Base-by-base conservation (phyloP, 83 land plant genomes). In the Larix sibirica region DNA sequence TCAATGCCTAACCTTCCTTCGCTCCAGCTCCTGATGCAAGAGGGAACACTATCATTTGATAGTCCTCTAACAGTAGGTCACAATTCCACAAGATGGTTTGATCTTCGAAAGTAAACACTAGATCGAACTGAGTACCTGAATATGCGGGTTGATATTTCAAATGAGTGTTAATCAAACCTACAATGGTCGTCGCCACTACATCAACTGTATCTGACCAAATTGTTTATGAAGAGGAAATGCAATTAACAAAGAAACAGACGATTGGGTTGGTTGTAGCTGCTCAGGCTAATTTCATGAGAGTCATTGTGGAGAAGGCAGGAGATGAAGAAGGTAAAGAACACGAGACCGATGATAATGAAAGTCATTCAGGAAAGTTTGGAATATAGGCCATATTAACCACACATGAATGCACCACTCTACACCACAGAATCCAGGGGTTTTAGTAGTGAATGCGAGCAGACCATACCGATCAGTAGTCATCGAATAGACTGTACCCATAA, bases 221-320 rank as follows among this genome's bases (percentile, higher is more conserved):
- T 18, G 56, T 24, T 73, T 1, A 24, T 38, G 79, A 23, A 8
- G 81, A 62, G n/a, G 79, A 50, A 5, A n/a, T 44, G 2, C 47
- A 26, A 26, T 82, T 87, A 44, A 16, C 50, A 21, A 65, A 83
- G 60, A 50, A 44, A 62, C 90, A 87, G 63, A 87, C 90, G n/a
- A 67, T 87, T 71, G 91, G 90, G 18, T 47, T 84, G 63, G 87
- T 88, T 47, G 89, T 90, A 77, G 82, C 96, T 44, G 86, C 97
- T 2, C 97, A 93, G 67, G 97, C 96, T 42, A 95, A 95, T 76
- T 93, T 93, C 88, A 90, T 94, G 94, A 91, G 92, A 58, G 96
- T 95, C 67, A 80, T 95, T 50, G 96, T 95, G 23, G 84, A 86
- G 24, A 50, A 79, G 63, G 24, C 73, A 58, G 87, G 63, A 47